Evolutionary conservation across 177 flowering plant species (phyloP).

Genomic region (Telopea speciosissima): DNA sequence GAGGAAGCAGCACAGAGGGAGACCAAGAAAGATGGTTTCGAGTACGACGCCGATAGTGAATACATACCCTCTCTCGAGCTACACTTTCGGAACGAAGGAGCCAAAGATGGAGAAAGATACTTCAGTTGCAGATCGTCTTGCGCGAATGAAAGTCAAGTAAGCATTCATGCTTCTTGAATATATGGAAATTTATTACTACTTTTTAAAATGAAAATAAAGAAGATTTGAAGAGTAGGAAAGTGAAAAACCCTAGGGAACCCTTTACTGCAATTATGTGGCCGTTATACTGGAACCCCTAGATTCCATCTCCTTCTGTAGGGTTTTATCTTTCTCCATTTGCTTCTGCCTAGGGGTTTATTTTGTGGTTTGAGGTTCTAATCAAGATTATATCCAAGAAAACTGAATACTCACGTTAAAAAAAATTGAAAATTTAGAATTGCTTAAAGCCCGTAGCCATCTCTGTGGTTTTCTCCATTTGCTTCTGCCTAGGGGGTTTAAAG

Average conservation of each 20-base stretch:
- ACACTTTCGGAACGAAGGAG: slow-evolving; percentile 72
- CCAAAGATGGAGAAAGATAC: slow-evolving; percentile 81
- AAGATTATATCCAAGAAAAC: background rate
- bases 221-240: background rate
- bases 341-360: background rate
- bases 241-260: background rate
- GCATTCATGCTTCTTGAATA: background rate
- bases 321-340: background rate
- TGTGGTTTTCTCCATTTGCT: no score
- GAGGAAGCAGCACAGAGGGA: no score
- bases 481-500: no score
- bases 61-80: slow-evolving; percentile 61
- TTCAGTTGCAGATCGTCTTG: slow-evolving; percentile 75
- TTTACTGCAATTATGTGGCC: background rate
- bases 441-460: no score
- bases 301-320: background rate
- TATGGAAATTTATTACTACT: no score
- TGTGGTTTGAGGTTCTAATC: no score
- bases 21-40: background rate
- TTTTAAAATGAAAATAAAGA: background rate
- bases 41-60: slow-evolving; percentile 10
- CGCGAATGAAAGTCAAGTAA: slow-evolving; percentile 81
- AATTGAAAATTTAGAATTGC: background rate
- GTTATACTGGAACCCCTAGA: background rate
- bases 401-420: no score